A percentile compares a stretch with the other conserved stretches of the same genome.
Conservation (phyloP, 1,284 basidiomycete genomes). For the Coniferiporia sulphurascens region DNA sequence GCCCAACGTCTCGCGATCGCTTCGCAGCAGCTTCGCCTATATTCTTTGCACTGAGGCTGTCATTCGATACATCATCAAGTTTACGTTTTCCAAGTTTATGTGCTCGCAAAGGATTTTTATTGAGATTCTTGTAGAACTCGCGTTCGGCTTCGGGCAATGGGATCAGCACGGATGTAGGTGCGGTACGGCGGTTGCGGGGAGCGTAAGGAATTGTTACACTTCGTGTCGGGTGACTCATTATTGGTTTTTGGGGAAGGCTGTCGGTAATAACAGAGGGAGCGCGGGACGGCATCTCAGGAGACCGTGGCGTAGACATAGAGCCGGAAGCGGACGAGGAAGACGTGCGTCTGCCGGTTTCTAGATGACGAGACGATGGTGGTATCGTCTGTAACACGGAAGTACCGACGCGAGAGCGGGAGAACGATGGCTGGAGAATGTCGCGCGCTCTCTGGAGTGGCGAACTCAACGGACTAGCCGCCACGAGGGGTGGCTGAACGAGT, state of each 20-base stretch:
- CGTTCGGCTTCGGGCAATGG: slow-evolving; percentile 63
- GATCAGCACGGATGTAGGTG: slow-evolving; percentile 54
- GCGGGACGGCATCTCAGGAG: slow-evolving; percentile 18
- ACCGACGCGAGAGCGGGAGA: slow-evolving; percentile 6
- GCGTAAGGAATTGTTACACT: slow-evolving; percentile 50
- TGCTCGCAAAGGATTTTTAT: slow-evolving; percentile 51
- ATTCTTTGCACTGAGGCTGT: slow-evolving; percentile 27
- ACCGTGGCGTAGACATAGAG: slow-evolving; percentile 5
- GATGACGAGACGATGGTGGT: slow-evolving; percentile 2
- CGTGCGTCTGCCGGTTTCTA: slow-evolving; percentile 5
- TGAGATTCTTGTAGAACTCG: slow-evolving; percentile 52
- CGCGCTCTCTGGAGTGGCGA: slow-evolving; percentile 8
- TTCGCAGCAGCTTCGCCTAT: slow-evolving; percentile 43
- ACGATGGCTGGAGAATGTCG: slow-evolving; percentile 8
- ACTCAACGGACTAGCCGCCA: background rate
- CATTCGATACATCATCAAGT: slow-evolving; percentile 27
- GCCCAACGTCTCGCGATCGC: slow-evolving; percentile 56
- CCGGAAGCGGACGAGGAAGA: slow-evolving; percentile 11
- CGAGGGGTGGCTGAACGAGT: background rate
- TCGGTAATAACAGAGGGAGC: slow-evolving; percentile 3
- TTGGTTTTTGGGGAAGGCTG: slow-evolving; percentile 11
- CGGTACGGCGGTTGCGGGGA: slow-evolving; percentile 56
- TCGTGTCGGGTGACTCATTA: slow-evolving; percentile 1
- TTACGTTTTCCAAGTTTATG: slow-evolving; percentile 34
- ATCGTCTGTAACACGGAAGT: background rate